Evolutionary conservation across 495 filamentous ascomycete genomes (phyloP), one percentile per base, ranked within the genome.

Genomic region (Hypoxylon crocopeplum): DNA sequence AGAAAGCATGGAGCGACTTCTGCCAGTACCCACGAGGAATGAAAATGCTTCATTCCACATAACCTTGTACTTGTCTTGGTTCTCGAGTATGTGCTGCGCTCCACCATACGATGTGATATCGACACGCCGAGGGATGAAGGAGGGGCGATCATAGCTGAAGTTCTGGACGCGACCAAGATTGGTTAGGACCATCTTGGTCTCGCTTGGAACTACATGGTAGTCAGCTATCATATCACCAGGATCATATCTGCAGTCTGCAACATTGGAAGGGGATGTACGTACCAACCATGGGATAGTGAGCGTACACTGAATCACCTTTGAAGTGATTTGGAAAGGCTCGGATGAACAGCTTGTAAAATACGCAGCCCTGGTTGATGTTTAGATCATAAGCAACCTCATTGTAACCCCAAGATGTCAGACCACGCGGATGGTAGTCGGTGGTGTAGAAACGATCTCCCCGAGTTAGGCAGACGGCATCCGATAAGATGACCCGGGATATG

Each of bases 381-480:
- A 85, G 71, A 69, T 91, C 86, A 46, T 87, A 89, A 19, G 88
- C 83, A n/a, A 81, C 82, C 72, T 91, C 87, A 45, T 83, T 84
- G 25, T 50, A 70, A 2, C 89, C 91, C 90, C 90, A 96, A 64
- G 89, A 92, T 3, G 92, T 97, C 12, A 96, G 80, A 50, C 85
- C 82, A 27, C 82, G 84, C 0, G 92, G 83, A 25, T 84, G 88
- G 69, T 90, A 93, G 59, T 86, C 82, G 15, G 70, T 66, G 0
- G 92, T 95, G 72, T 94, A 93, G 74, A 93, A 92, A 5, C 92
- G 81, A 70, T 97, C 92, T 13, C 91, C 89, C 27, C 92, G 83
- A 30, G 95, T 91, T n/a, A 96, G 75, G 30, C 85, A 85, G 6
- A 92, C 88, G 1, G 92, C 92, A 69, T 97, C 92, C 0, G 90